These are phyloP conservation scores for Termitomyces sp. DNA, from an alignment of 768 basidiomycete genomes.

Conservation along the genomic window DNA sequence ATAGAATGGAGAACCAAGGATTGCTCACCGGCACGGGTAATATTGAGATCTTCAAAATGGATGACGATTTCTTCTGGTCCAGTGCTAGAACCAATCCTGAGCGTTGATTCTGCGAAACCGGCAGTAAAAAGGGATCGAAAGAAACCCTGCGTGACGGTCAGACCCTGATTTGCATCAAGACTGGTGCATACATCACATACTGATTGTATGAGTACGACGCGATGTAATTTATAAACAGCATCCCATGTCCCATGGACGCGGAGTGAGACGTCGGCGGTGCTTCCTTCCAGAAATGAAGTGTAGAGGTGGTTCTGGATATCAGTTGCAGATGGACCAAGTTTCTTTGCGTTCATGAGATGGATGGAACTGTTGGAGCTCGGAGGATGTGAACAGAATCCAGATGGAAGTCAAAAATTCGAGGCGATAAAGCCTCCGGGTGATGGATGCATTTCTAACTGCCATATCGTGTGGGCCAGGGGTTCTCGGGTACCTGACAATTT, in stretches of 20 bases:
- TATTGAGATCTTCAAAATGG: conserved; percentile 79
- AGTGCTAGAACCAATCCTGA: conserved; percentile 19
- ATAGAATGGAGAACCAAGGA: conserved; percentile 7
- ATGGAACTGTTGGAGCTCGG: neutral
- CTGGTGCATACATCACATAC: conserved; percentile 33
- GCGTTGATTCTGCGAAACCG: conserved; percentile 62
- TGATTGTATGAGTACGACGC: conserved; percentile 84
- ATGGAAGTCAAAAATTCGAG: conserved; percentile 3
- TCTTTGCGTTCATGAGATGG: conserved; percentile 26
- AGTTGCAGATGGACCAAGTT: conserved; percentile 38
- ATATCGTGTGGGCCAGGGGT: neutral
- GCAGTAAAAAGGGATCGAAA: conserved; percentile 84
- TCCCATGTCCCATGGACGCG: conserved; percentile 59
- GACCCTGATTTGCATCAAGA: neutral
- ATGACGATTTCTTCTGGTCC: conserved; percentile 57
- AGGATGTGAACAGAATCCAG: neutral
- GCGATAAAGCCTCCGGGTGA: neutral
- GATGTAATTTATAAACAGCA: conserved; percentile 75
- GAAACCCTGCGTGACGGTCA: conserved; percentile 54
- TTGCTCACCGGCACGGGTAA: conserved; percentile 74
- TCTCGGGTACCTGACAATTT: neutral
- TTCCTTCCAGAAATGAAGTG: conserved; percentile 60
- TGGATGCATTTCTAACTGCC: neutral
- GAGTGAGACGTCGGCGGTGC: conserved; percentile 75
- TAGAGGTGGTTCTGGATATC: conserved; percentile 77